Conservation (phyloP, 1,284 basidiomycete genomes). For the Malassezia pachydermatis region DNA sequence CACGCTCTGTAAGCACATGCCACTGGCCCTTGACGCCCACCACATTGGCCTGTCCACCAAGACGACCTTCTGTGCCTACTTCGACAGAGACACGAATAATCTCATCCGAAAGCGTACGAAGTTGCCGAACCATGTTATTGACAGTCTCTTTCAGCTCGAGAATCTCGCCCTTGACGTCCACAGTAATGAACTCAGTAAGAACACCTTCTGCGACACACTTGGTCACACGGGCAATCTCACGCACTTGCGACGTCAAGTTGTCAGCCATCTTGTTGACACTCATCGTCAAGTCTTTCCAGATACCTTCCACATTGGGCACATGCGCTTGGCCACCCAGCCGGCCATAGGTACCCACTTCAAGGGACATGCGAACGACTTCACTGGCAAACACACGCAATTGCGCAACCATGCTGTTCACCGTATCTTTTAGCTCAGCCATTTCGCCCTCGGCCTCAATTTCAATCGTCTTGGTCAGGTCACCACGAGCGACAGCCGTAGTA, state of each 20-base stretch:
- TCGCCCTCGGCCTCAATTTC: conserved; percentile 75
- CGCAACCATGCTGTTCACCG: conserved; percentile 82
- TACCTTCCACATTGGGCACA: conserved; percentile 50
- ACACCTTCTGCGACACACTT: conserved; percentile 75
- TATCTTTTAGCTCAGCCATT: conserved; percentile 70
- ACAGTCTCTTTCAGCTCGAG: conserved; percentile 64
- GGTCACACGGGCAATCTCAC: conserved; percentile 49
- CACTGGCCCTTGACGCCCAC: conserved; percentile 52
- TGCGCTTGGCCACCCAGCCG: conserved; percentile 46
- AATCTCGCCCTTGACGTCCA: conserved; percentile 95
- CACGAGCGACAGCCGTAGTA: conserved; percentile 73
- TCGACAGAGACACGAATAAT: conserved; percentile 63
- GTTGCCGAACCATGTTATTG: conserved; percentile 48
- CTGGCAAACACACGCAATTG: conserved; percentile 71
- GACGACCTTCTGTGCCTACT: conserved; percentile 79
- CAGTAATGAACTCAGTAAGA: conserved; percentile 75
- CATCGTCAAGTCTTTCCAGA: conserved; percentile 51
- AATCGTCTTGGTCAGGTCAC: conserved; percentile 54
- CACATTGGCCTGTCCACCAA: conserved; percentile 76
- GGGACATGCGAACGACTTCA: conserved; percentile 54
- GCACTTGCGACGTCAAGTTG: conserved; percentile 39
- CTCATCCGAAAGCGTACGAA: conserved; percentile 44
- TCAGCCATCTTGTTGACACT: conserved; percentile 52
- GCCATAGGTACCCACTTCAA: conserved; percentile 47
- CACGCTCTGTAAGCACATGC: conserved; percentile 48